Percentiles rank a stretch among this genome's conserved stretches.
Conservation (phyloP, 2,329 filamentous ascomycete species). For the Fusarium verrucosum region DNA sequence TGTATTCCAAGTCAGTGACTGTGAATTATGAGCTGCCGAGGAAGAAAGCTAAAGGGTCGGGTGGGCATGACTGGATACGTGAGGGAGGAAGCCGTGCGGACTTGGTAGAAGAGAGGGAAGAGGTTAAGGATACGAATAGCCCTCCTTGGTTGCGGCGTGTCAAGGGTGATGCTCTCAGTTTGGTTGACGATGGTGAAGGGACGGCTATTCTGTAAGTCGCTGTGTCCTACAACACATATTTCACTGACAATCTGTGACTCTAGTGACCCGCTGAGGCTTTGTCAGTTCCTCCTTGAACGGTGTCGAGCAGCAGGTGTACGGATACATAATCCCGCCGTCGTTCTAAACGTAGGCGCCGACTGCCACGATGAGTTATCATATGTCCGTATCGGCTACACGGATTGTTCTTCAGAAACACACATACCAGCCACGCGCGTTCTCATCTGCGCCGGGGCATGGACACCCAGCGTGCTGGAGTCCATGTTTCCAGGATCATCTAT, state of each 20-base stretch:
- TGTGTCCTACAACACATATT: neutral
- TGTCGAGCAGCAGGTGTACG: constrained; percentile 69
- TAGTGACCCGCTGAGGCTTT: constrained; percentile 74
- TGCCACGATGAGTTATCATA: constrained; percentile 59
- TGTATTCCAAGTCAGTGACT: constrained; percentile 63
- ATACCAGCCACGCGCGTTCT: constrained; percentile 73
- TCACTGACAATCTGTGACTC: neutral
- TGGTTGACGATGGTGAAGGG: constrained; percentile 68
- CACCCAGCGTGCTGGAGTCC: constrained; percentile 67
- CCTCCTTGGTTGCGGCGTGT: constrained; percentile 50
- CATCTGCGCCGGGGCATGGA: constrained; percentile 77
- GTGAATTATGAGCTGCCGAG: constrained; percentile 58
- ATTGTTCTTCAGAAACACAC: constrained; percentile 56
- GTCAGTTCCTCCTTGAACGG: constrained; percentile 68
- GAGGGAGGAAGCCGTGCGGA: constrained; percentile 69
- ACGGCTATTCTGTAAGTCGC: constrained; percentile 70
- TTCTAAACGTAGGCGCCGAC: constrained; percentile 62
- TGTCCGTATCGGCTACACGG: constrained; percentile 59
- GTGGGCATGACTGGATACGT: constrained; percentile 72
- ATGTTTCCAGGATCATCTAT: constrained; percentile 68
- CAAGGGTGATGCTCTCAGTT: constrained; percentile 65
- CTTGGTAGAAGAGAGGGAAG: constrained; percentile 54
- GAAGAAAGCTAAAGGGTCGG: constrained; percentile 49
- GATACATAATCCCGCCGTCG: constrained; percentile 71
- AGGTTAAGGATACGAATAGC: constrained; percentile 46